Conservation (phyloP, 2,329 filamentous ascomycete species). For the Beauveria sp. region DNA sequence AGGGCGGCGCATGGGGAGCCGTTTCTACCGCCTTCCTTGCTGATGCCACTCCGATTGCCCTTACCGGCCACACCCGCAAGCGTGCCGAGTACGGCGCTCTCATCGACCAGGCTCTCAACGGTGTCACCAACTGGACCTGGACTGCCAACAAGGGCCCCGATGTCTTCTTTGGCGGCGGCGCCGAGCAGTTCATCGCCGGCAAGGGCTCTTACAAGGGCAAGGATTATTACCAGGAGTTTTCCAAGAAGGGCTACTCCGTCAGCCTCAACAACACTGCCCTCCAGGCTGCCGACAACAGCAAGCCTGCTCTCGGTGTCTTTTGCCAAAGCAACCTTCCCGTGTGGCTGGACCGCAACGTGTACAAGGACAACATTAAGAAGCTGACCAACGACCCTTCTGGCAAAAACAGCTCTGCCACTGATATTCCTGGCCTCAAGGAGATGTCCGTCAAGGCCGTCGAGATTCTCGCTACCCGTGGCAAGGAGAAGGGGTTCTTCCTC, state of each 20-base stretch:
- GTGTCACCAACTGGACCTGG: constrained; percentile 75
- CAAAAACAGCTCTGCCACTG: constrained; percentile 53
- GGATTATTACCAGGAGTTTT: constrained; percentile 74
- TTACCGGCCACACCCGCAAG: constrained; percentile 64
- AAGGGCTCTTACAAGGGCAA: constrained; percentile 58
- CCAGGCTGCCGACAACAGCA: constrained; percentile 43
- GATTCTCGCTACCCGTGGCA: constrained; percentile 59
- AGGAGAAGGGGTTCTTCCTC: constrained; percentile 72
- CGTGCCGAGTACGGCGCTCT: constrained; percentile 63
- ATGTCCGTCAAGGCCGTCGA: constrained; percentile 86
- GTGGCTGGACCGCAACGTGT: constrained; percentile 82
- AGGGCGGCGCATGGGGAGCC: constrained; percentile 51
- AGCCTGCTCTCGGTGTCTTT: constrained; percentile 71
- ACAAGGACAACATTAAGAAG: constrained; percentile 58
- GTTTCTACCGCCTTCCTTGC: constrained; percentile 77
- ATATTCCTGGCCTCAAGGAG: constrained; percentile 77
- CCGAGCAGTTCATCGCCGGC: constrained; percentile 68
- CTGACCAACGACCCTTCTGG: constrained; percentile 65
- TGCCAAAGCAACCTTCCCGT: constrained; percentile 67
- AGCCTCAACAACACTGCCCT: constrained; percentile 69
- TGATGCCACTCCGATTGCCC: constrained; percentile 73
- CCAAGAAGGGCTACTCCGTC: constrained; percentile 63
- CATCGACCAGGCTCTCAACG: constrained; percentile 69
- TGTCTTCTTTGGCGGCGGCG: constrained; percentile 75
- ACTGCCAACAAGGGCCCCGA: constrained; percentile 66